A percentile compares a stretch with the other conserved stretches of the same genome.
These are phyloP conservation scores for Megacollybia marginata DNA, from an alignment of 768 basidiomycete genomes.

Conservation along the genomic window DNA sequence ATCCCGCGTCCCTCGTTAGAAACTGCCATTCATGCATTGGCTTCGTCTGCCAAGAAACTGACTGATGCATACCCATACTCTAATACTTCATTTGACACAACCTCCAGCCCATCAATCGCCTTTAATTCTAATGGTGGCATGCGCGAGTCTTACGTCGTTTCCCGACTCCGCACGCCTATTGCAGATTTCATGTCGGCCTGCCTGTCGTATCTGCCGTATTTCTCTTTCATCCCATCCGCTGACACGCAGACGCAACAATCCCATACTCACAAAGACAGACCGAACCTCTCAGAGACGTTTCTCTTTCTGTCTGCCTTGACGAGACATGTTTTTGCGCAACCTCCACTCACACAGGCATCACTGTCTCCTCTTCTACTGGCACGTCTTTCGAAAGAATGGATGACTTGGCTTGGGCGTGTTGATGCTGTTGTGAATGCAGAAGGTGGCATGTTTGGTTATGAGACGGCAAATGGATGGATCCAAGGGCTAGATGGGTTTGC, in stretches of 20 bases:
- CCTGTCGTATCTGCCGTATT: constrained; percentile 81
- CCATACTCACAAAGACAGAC: constrained; percentile 52
- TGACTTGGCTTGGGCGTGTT: constrained; percentile 64
- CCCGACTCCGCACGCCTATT: constrained; percentile 68
- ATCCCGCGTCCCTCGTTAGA: constrained; percentile 84
- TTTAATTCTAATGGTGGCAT: constrained; percentile 41
- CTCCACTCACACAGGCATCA: constrained; percentile 53
- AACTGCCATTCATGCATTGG: constrained; percentile 61
- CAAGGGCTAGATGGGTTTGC: constrained; percentile 61
- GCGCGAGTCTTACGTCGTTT: constrained; percentile 76
- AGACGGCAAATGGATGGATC: constrained; percentile 65
- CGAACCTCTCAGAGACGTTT: constrained; percentile 71
- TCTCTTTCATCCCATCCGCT: constrained; percentile 47
- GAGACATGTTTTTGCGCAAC: constrained; percentile 60
- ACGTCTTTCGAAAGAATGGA: constrained; percentile 70
- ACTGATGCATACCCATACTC: constrained; percentile 84
- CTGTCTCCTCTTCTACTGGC: constrained; percentile 53
- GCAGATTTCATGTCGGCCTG: constrained; percentile 71
- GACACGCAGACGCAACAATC: constrained; percentile 15
- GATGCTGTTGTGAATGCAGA: constrained; percentile 64
- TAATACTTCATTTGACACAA: constrained; percentile 26
- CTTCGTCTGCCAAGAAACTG: constrained; percentile 62
- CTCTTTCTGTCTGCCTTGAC: constrained; percentile 62
- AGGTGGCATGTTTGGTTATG: constrained; percentile 75
- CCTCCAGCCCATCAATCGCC: neutral